These are phyloP conservation scores for Trichoderma sp. DNA, from an alignment of 2,329 filamentous ascomycete species.

Conservation along the genomic window DNA sequence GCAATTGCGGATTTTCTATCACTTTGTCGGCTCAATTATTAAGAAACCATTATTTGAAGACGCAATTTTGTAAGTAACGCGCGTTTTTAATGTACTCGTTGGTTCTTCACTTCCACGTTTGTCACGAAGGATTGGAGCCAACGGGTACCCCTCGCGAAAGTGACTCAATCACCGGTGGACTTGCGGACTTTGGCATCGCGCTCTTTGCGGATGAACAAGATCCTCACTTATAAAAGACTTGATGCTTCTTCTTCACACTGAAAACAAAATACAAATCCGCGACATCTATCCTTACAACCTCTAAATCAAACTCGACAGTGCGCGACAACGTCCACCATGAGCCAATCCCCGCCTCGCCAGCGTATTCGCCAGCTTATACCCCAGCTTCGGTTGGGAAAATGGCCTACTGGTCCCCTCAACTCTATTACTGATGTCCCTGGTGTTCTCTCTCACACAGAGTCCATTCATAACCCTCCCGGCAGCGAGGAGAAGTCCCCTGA, in stretches of 20 bases:
- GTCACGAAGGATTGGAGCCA: neutral
- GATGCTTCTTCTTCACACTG: neutral
- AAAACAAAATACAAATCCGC: too few relatives aligned
- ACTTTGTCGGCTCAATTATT: neutral
- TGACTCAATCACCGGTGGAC: neutral
- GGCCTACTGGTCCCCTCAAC: slow-evolving; percentile 45
- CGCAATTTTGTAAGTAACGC: neutral
- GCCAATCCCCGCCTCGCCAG: slow-evolving; percentile 20
- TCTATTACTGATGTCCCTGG: slow-evolving; percentile 51
- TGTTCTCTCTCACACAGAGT: slow-evolving; percentile 46
- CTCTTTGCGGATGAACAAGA: neutral
- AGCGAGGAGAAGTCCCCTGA: slow-evolving; percentile 46
- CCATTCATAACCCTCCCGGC: slow-evolving; percentile 32
- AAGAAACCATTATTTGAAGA: neutral
- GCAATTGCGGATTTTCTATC: neutral
- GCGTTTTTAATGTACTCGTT: neutral
- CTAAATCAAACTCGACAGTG: neutral
- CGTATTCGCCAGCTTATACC: slow-evolving; percentile 46
- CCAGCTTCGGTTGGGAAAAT: slow-evolving; percentile 42
- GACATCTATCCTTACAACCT: neutral
- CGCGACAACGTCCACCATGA: neutral
- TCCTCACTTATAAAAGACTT: neutral
- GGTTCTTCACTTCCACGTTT: neutral
- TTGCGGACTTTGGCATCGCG: neutral
- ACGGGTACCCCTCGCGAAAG: neutral